Percentiles rank a stretch among this genome's conserved stretches.
phyloP scores from a whole-genome alignment of 495 filamentous ascomycete genomes.

The Podospora pseudocomata region DNA sequence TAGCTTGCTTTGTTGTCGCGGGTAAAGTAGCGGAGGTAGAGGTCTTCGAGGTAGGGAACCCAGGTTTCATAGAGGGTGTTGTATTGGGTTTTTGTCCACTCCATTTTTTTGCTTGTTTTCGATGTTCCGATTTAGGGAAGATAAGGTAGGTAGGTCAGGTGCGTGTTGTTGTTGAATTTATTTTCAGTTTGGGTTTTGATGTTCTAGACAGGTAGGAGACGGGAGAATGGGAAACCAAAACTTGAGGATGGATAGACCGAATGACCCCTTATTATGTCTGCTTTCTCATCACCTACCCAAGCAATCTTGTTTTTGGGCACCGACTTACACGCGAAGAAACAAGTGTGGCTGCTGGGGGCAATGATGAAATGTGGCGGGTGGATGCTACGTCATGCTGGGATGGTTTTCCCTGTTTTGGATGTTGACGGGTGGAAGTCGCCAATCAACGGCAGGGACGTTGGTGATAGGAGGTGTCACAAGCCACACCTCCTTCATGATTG shows the following conservation, averaged over 20 bases:
- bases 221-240: not conserved
- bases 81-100: slow-evolving; percentile 58
- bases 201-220: too few species aligned
- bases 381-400: not conserved
- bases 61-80: slow-evolving; percentile 65
- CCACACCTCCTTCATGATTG: not conserved
- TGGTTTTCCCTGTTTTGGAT: not conserved
- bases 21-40: slow-evolving; percentile 65
- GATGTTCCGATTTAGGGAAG: too few species aligned
- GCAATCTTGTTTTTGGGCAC: not conserved
- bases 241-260: not conserved
- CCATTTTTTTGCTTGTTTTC: slow-evolving; percentile 26
- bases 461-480: not conserved
- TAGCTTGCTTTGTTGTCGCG: slow-evolving; percentile 71
- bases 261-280: not conserved
- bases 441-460: not conserved
- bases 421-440: not conserved
- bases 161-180: too few species aligned
- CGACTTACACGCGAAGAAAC: not conserved
- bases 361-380: not conserved
- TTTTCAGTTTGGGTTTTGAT: too few species aligned
- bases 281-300: not conserved
- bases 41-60: slow-evolving; percentile 73
- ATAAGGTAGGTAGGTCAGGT: too few species aligned
- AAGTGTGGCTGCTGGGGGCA: not conserved